Evolutionary conservation across 2,329 filamentous ascomycete species (phyloP), one percentile per base, ranked within the genome.

Genomic region (Fusarium sp.): DNA sequence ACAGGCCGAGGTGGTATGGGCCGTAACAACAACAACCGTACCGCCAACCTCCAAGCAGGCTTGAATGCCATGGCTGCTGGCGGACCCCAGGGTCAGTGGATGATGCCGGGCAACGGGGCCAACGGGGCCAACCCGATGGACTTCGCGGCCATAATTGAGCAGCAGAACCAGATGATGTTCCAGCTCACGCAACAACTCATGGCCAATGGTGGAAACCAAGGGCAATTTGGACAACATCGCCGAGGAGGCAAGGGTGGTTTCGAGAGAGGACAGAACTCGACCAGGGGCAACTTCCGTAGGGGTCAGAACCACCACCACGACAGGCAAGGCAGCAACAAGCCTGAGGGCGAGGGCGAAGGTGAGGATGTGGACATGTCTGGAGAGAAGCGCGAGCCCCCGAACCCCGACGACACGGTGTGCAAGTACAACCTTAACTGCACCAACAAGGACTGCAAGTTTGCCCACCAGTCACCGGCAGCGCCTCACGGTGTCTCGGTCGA

Each of bases 401-500:
- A 87, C 78, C 85, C 86, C n/a, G 88, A 91, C 7, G 90, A 94
- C 58, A 93, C 88, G 16, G 86, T 96, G 71, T 99, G 97, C 90
- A 94, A 93, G 79, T 99, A 92, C 87, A 98, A 98, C 84, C 86
- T 97, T 64, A 88, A 90, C 73, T 99, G 97, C 86, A 94, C 93
- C 43, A 97, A 97, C 83, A 91, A 91, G 76, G 94, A 97, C 71
- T 99, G 97, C 85, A 93, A 92, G 75, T 99, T 95, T 82, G 97
- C 95, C 20, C 97, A 99, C 80, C 96, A 98, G 84, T 98, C 95
- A 18, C 95, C 97, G 2, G 95, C 94, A 3, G 95, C 96, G 35
- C 93, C 94, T 5, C 92, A 93, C 3, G 94, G 93, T 31, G 90
- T 89, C 3, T 88, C 92, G 0, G 88, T 98, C 67, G 97, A 98